Evolutionary conservation across 2,329 filamentous ascomycete genomes (phyloP), one percentile per base, ranked within the genome.

Genomic region (Diplodia scrobiculata): DNA sequence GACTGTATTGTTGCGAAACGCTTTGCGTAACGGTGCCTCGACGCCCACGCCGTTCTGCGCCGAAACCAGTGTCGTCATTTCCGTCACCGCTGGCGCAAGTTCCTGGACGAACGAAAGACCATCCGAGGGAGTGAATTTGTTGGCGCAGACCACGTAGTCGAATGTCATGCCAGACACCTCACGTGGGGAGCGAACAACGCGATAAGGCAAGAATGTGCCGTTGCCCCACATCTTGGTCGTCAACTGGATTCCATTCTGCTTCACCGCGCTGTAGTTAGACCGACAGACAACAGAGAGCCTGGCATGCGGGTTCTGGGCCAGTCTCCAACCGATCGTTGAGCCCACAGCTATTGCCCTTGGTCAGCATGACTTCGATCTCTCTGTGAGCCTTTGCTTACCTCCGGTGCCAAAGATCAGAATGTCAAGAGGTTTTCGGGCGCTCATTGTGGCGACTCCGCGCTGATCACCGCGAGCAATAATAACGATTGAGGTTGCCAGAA

Each of bases 11-110:
- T 66, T 25, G n/a, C 67, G 70, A 19, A 72, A 72, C 1, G 63
- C 66, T 5, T 41, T 38, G 27, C 66, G 65, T 6, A 72, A 48
- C 2, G 71, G 70, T 4, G 53, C 66, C 59, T 72, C 71, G 10
- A 71, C 69, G 3, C 68, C 69, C 53, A 72, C 69, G 2, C 71
- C 71, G 58, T 72, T 72, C 48, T 72, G 71, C 1, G 70, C 71
- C 14, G 69, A 66, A 2, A 72, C 68, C 6, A 72, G 51, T 1
- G 69, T 67, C 1, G 71, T 72, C 5, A 67, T 63, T 9, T 63
- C 50, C 9, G 62, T 45, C 4, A 72, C 68, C 5, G 68, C 58
- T 1, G 52, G 58, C 11, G 54, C 60, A 5, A 72, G 65, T 14
- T 70, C 68, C 3, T 65, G 27, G 25, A 71, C 38, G 21, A 67